Evolutionary conservation across 1,284 basidiomycete genomes (phyloP), one percentile per base, ranked within the genome.

Genomic region (Exobasidium cylindrosporum): DNA sequence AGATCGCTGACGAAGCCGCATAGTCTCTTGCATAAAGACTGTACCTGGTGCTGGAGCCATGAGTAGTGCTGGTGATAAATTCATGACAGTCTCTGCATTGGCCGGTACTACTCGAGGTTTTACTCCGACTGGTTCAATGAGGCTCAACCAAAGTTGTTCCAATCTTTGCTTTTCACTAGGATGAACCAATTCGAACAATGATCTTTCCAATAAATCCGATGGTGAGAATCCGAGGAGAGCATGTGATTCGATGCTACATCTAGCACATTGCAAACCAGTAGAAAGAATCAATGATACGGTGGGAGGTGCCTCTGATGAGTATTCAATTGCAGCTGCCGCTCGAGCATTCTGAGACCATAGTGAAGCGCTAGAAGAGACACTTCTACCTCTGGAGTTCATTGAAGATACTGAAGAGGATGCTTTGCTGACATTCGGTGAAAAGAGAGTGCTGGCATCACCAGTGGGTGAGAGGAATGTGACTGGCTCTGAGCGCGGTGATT

Each of bases 41-140:
- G 72, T 74, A 23, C 72, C 72, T 13, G 63, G 57, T 10, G 72
- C 72, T 1, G 70, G 72, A 23, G 58, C 58, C 69, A 72, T 65
- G 10, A 74, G 64, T 1, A 63, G 58, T 45, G 65, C 55, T 3
- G 66, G 45, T 0, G 65, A 60, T 17, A 64, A 62, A 40, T 43
- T 62, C 64, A 69, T 64, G 31, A 74, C 63, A 30, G 63, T 62
- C 4, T 67, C 66, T 35, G 63, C 63, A 29, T 65, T 57, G 24
- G 65, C 69, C 1, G 67, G 69, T 0, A 68, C 64, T 2, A 62
- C 52, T 52, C 64, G 64, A 5, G 69, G 66, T 4, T 63, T 56
- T 14, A 74, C 63, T 14, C 66, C 68, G n/a, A 72, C 68, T 0
- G 69, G 70, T 24, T 68, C 63, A 40, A 74, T 65, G 10, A 74